Conservation (phyloP, 2,329 filamentous ascomycete genomes). For the Monilinia laxa region DNA sequence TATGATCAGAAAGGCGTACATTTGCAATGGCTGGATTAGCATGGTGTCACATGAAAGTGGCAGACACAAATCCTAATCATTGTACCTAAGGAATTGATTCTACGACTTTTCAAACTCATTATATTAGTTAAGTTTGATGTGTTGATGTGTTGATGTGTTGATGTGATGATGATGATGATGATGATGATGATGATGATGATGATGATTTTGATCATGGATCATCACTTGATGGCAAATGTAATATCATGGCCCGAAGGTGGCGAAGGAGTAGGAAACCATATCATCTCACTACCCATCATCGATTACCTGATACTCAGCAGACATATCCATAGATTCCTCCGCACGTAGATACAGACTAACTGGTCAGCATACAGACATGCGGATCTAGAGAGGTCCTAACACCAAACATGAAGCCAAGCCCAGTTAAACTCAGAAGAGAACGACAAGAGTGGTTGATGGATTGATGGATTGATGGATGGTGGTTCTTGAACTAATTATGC, state of each 20-base stretch:
- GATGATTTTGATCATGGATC: not conserved
- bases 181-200: conserved; percentile 2
- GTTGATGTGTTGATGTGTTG: too few species aligned
- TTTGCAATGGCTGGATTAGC: conserved; percentile 37
- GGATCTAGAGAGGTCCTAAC: too few species aligned
- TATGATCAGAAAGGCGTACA: conserved; percentile 35
- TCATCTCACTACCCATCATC: too few species aligned
- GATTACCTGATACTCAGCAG: too few species aligned
- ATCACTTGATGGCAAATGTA: not conserved
- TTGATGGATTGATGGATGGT: too few species aligned
- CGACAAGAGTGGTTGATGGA: too few species aligned
- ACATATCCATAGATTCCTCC: too few species aligned
- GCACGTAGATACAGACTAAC: too few species aligned
- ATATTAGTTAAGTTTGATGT: not conserved
- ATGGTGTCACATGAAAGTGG: conserved; percentile 26
- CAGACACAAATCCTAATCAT: conserved; percentile 32
- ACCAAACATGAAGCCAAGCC: too few species aligned
- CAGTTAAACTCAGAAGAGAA: too few species aligned
- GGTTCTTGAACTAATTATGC: too few species aligned
- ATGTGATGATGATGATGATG: conserved; percentile 3
- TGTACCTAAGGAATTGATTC: conserved; percentile 38
- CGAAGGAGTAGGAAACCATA: not conserved
- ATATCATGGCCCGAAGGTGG: not conserved
- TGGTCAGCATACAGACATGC: too few species aligned
- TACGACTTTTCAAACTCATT: conserved; percentile 30